These are phyloP conservation scores for Zygosaccharomyces sapae DNA, from an alignment of 1,139 yeast genomes.

Conservation along the genomic window DNA sequence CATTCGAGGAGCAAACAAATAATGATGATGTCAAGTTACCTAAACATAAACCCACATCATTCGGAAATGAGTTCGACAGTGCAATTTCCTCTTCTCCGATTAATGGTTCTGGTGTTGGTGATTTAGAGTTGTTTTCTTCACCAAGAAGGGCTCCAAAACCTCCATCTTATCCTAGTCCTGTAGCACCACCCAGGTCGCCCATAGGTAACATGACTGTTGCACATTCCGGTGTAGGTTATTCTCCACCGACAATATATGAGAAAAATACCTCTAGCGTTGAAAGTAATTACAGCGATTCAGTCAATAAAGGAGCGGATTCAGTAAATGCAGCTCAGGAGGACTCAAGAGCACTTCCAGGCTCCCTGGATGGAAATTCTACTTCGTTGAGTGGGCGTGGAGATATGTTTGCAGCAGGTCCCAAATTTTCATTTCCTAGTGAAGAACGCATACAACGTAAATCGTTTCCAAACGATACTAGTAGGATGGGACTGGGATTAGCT, in stretches of 20 bases:
- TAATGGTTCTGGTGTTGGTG: too few relatives aligned
- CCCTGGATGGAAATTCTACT: neutral
- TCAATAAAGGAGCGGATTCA: neutral
- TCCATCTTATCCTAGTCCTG: conserved; percentile 49
- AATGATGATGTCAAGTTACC: conserved; percentile 1
- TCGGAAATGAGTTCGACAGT: conserved; percentile 14
- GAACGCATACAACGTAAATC: neutral
- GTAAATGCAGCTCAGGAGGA: conserved; percentile 3
- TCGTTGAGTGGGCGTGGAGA: neutral
- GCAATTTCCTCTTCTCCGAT: conserved; percentile 24
- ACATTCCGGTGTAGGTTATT: conserved; percentile 16
- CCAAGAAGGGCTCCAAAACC: conserved; percentile 65
- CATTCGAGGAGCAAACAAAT: conserved; percentile 9
- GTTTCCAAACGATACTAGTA: neutral
- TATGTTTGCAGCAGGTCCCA: neutral
- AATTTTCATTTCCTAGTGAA: neutral
- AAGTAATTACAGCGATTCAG: conserved; percentile 1
- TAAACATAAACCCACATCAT: conserved; percentile 20
- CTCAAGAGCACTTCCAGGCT: neutral
- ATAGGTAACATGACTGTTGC: conserved; percentile 11
- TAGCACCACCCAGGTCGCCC: conserved; percentile 37
- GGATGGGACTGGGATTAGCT: conserved; percentile 4
- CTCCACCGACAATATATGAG: conserved; percentile 28
- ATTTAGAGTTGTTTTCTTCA: conserved; percentile 41
- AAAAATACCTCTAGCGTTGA: conserved; percentile 8